These are phyloP conservation scores for Boletus rubroflammeus DNA, from an alignment of 768 basidiomycete species.

Conservation along the genomic window DNA sequence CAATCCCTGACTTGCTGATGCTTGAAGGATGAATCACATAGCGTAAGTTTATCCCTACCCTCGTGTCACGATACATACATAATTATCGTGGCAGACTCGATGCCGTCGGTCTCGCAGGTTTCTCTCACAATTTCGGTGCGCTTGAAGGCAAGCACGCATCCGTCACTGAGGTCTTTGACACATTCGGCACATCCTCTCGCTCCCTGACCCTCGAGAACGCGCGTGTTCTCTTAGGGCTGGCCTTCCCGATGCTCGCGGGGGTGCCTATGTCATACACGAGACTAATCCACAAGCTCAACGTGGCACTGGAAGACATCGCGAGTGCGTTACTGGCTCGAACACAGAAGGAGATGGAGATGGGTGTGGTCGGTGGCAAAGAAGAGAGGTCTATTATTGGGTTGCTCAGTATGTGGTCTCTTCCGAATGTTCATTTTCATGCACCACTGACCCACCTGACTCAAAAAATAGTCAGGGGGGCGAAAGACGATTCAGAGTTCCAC, in stretches of 20 bases:
- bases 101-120: background rate
- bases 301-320: background rate
- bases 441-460: background rate
- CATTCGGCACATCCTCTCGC: background rate
- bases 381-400: conserved; percentile 24
- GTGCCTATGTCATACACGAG: background rate
- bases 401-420: conserved; percentile 11
- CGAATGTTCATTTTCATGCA: conserved; percentile 13
- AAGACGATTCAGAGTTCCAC: conserved; percentile 16
- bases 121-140: background rate
- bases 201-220: background rate
- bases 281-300: background rate
- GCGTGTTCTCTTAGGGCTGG: background rate
- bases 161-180: background rate
- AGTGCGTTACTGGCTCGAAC: background rate
- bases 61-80: background rate
- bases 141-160: background rate
- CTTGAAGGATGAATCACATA: background rate
- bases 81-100: background rate
- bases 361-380: conserved; percentile 16
- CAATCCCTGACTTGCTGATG: background rate
- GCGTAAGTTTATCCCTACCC: background rate
- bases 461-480: conserved; percentile 36
- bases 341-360: conserved; percentile 27
- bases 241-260: background rate